These are phyloP conservation scores for Skeletonema marinoi DNA, from an alignment of 108 stramenopile species.

Conservation along the genomic window DNA sequence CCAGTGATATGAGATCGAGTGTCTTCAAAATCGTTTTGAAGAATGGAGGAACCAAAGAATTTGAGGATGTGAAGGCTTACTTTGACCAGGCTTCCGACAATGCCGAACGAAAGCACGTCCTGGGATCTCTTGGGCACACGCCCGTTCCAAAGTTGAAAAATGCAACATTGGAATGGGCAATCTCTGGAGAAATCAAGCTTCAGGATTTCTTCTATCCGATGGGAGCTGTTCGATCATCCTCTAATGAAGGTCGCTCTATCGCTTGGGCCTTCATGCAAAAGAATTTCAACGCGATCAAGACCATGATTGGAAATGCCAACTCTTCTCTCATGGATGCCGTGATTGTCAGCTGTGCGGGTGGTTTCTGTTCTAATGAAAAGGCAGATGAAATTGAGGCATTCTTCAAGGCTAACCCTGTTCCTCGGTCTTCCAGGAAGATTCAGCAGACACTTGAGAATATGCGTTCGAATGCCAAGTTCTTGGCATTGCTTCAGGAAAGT, in stretches of 20 bases:
- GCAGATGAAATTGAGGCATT: constrained; percentile 93
- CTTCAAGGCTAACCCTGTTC: constrained; percentile 82
- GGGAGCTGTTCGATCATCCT: constrained; percentile 75
- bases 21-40: constrained; percentile 92
- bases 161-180: constrained; percentile 89
- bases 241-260: constrained; percentile 78
- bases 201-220: constrained; percentile 99
- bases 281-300: constrained; percentile 78
- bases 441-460: constrained; percentile 84
- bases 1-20: constrained; percentile 85
- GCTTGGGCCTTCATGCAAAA: constrained; percentile 91
- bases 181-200: constrained; percentile 90
- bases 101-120: constrained; percentile 83
- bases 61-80: constrained; percentile 76
- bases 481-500: constrained; percentile 62
- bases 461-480: constrained; percentile 80
- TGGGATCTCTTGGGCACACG: constrained; percentile 72
- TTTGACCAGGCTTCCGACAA: constrained; percentile 74
- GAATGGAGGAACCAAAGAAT: constrained; percentile 84
- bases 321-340: constrained; percentile 91
- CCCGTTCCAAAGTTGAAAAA: constrained; percentile 71
- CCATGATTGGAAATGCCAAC: constrained; percentile 86
- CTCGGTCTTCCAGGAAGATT: constrained; percentile 83
- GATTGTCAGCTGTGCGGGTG: constrained; percentile 83
- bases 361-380: constrained; percentile 77